Evolutionary conservation across 208 protist genomes (phyloP).

Genomic region (Balamuthia mandrillaris): DNA sequence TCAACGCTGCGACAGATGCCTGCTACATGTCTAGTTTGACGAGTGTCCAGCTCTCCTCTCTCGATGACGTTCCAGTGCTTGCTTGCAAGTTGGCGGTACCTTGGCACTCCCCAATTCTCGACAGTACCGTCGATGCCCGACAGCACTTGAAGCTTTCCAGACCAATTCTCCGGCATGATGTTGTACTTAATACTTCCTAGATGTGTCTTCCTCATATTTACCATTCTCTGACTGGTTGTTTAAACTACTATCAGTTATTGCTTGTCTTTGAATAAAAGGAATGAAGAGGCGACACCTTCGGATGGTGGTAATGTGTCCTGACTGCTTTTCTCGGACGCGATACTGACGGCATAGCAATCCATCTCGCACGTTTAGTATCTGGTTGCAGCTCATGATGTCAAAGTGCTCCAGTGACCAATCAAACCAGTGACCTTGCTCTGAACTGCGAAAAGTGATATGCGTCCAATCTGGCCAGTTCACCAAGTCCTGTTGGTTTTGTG

Average conservation of each 20-base stretch:
- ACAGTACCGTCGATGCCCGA: not conserved
- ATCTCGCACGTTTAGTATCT: not conserved
- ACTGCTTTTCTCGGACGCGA: not conserved
- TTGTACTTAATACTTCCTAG: not conserved
- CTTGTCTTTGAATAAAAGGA: too few species aligned
- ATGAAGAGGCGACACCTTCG: too few species aligned
- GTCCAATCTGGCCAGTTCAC: slow-evolving; percentile 37
- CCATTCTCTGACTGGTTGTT: not conserved
- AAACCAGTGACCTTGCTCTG: too few species aligned
- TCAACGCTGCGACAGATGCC: too few species aligned
- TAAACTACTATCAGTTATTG: too few species aligned
- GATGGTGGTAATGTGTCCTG: not conserved
- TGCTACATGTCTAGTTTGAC: too few species aligned
- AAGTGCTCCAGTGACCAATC: too few species aligned
- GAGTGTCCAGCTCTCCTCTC: too few species aligned
- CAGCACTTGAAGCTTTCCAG: not conserved
- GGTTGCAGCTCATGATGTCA: too few species aligned
- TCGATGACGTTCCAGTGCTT: too few species aligned
- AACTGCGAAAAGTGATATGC: not conserved
- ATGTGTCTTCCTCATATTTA: slow-evolving; percentile 5
- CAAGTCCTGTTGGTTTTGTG: slow-evolving; percentile 5
- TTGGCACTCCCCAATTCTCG: not conserved
- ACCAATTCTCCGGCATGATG: not conserved
- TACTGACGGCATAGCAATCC: not conserved
- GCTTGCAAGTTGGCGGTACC: too few species aligned